Evolutionary conservation across 1,284 basidiomycete genomes (phyloP).

Genomic region (Apiotrichum akiyoshidainum): DNA sequence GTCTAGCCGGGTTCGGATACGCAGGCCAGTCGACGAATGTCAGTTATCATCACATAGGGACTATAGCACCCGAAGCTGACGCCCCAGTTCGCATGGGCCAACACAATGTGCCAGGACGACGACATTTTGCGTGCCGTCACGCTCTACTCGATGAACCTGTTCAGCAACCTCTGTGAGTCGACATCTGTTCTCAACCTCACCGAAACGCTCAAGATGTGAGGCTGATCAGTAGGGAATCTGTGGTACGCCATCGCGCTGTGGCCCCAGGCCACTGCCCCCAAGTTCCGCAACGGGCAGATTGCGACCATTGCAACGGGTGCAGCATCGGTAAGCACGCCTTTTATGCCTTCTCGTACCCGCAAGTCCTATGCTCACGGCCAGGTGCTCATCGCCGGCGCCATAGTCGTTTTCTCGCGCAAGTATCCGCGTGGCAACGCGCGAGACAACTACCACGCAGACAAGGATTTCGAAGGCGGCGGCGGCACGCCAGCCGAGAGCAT

Average conservation of each 20-base stretch:
- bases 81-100: slow-evolving; percentile 17
- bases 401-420: slow-evolving; percentile 25
- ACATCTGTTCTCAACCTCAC: too few relatives aligned
- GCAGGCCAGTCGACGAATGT: slow-evolving; percentile 32
- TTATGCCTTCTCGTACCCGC: too few relatives aligned
- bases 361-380: neutral
- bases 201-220: too few relatives aligned
- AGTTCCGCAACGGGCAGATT: slow-evolving; percentile 37
- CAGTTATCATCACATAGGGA: neutral
- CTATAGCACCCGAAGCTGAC: neutral
- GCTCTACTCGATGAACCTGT: slow-evolving; percentile 21
- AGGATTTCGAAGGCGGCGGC: too few relatives aligned
- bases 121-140: slow-evolving; percentile 18
- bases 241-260: slow-evolving; percentile 38
- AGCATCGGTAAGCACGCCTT: neutral
- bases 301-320: slow-evolving; percentile 35
- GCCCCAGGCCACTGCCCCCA: slow-evolving; percentile 32
- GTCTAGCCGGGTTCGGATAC: slow-evolving; percentile 31
- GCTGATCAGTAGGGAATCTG: slow-evolving; percentile 7
- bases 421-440: slow-evolving; percentile 15
- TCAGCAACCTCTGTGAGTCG: slow-evolving; percentile 3
- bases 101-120: slow-evolving; percentile 12
- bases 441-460: too few relatives aligned
- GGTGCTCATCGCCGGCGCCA: slow-evolving; percentile 20
- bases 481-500: too few relatives aligned